Evolutionary conservation across 805 yeast genomes (phyloP), one percentile per base, ranked within the genome.

Genomic region (Suhomyces kilbournensis): DNA sequence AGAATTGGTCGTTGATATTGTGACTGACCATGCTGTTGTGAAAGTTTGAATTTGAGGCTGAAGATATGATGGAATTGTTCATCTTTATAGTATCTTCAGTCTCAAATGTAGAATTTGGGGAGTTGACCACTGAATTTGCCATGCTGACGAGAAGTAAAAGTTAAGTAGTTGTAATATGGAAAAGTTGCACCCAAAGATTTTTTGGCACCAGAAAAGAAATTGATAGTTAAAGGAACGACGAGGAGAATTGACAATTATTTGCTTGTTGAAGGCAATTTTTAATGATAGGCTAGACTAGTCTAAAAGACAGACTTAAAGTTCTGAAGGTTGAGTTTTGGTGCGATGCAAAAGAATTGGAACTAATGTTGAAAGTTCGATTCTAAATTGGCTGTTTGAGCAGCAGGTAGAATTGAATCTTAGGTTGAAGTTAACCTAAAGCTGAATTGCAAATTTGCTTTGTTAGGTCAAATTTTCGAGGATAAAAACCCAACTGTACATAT

Each of bases 61-160:
- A 56, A 32, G 59, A 53, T 9, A 53, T 49, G 46, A 59, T 50
- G 17, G 64, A 58, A 25, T 52, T 47, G 43, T 60, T 60, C 52
- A 61, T 48, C 44, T 54, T 54, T 49, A 60, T 60, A 34, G 66
- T 59, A 46, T 64, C 66, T 34, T 63, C 67, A 4, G 59, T 53
- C 48, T 60, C 65, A 20, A 55, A 54, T 10, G 64, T 57, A 20
- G 60, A 53, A 47, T 59, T 56, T 19, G 65, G 63, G n/a, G 60
- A 57, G 43, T 53, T 52, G 38, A 55, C 59, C 14, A 51, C 40
- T 10, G 54, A 51, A 48, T 56, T 56, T 50, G 52, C 51, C 55
- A 55, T 53, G 26, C 40, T 44, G 49, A 45, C 34, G 47, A 43
- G n/a, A 48, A 17, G 48, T 23, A 44, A 32, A 39, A 38, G 40